phyloP scores from a whole-genome alignment of 2,329 filamentous ascomycete genomes.

The Aspergillus eucalypticola region DNA sequence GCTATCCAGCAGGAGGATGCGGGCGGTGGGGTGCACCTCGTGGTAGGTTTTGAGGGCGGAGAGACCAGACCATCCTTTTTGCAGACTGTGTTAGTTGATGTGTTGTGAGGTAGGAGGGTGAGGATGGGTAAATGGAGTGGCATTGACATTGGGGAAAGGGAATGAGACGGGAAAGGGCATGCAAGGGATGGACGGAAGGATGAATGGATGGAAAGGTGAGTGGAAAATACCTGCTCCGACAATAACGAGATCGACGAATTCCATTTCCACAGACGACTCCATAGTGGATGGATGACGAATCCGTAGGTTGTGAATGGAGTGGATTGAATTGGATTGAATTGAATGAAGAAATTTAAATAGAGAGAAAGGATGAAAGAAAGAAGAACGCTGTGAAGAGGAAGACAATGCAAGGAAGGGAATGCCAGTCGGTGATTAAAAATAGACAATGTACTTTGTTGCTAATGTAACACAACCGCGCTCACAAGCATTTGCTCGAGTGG shows the following conservation, averaged over 20 bases:
- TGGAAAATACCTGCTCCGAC: slow-evolving; percentile 27
- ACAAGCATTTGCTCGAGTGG: too few species aligned
- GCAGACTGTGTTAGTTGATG: not conserved
- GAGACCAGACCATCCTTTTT: slow-evolving; percentile 57
- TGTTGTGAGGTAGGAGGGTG: not conserved
- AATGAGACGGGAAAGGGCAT: not conserved
- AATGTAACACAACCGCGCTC: too few species aligned
- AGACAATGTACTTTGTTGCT: too few species aligned
- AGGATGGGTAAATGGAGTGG: not conserved
- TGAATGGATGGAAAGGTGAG: not conserved
- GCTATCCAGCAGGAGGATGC: slow-evolving; percentile 60
- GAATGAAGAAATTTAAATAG: too few species aligned
- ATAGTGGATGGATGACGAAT: not conserved
- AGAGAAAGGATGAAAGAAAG: too few species aligned
- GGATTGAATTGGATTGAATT: too few species aligned
- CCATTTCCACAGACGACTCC: slow-evolving; percentile 20
- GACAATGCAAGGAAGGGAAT: too few species aligned
- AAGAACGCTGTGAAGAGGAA: too few species aligned
- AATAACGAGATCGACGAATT: slow-evolving; percentile 31
- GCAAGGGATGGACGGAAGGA: not conserved
- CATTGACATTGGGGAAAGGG: not conserved
- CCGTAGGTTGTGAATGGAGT: too few species aligned
- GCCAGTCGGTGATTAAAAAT: too few species aligned
- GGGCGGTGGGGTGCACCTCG: slow-evolving; percentile 58
- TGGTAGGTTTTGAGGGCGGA: slow-evolving; percentile 63